Base-by-base conservation (phyloP, 768 basidiomycete genomes). In the Tricholoma saponaceum region DNA sequence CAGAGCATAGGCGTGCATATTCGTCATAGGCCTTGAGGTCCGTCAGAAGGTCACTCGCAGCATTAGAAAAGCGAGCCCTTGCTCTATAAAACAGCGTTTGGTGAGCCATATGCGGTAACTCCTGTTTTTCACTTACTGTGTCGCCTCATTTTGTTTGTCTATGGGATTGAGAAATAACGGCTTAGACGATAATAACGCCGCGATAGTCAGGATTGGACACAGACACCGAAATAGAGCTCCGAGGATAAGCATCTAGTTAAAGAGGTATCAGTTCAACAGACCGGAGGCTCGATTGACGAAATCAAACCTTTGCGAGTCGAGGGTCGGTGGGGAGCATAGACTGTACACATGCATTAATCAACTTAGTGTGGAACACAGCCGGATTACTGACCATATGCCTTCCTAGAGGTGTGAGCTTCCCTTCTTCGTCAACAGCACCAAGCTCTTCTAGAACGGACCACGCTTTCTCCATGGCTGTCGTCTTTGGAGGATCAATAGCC, bases 261-360 rank as follows among this genome's bases (percentile, higher is more conserved):
- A 52, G 13, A 54, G 52, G 14, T 18, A 51, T 23, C 14, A 49
- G 37, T 4, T 53, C 14, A 41, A 7, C 41, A 4, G 28, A 20
- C 10, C 9, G 5, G 13, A 14, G 37, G 23, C n/a, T n/a, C n/a
- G 9, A 39, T 46, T 13, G 18, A 55, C 46, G 23, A 28, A 35
- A 28, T 16, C 65, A 12, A 55, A 89, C 90, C 79, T 97, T 98
- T 7, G 85, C 92, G 25, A 98, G 79, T 39, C 92, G 81, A 9
- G 95, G 74, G 70, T 98, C 95, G 13, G 96, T 75, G 0, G 95
- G 95, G n/a, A 97, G 79, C 72, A 86, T 80, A 2, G 90, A 80
- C 90, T 94, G 64, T 13, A 57, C 23, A 23, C 54, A 35, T 30
- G 22, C n/a, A 26, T 65, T 12, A 60, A 52, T n/a, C 4, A n/a